phyloP scores from a whole-genome alignment of 495 filamentous ascomycete genomes.

The Annulohypoxylon stygium region DNA sequence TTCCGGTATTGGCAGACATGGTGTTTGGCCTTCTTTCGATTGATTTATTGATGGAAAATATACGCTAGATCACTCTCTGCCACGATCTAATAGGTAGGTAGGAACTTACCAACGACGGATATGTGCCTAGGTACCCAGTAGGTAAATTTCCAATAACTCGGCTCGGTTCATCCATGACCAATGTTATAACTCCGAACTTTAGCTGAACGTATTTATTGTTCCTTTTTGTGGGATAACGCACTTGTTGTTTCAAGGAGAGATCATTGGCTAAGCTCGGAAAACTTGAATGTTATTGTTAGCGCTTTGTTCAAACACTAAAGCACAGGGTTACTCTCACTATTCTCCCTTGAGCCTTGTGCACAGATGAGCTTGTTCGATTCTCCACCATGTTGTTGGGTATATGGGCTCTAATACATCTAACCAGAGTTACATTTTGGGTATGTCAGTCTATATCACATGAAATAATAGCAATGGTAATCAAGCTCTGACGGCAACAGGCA shows the following conservation, averaged over 20 bases:
- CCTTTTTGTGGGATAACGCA: not conserved
- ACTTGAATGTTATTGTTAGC: not conserved
- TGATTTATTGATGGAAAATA: too few relatives aligned
- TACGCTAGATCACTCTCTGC: not conserved
- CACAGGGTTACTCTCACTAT: not conserved
- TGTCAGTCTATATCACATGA: not conserved
- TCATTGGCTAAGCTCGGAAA: not conserved
- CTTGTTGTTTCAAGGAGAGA: not conserved
- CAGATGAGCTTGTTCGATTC: not conserved
- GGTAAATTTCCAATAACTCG: not conserved
- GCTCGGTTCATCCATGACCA: too few relatives aligned
- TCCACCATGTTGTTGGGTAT: not conserved
- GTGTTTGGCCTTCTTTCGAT: not conserved
- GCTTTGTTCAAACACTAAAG: not conserved
- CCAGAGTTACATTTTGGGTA: not conserved
- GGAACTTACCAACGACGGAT: not conserved
- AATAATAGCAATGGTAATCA: not conserved
- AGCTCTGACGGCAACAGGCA: constrained; percentile 12
- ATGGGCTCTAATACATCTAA: not conserved
- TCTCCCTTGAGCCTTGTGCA: not conserved
- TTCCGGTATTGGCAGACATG: constrained; percentile 5
- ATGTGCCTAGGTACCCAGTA: too few relatives aligned
- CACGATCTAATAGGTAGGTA: not conserved
- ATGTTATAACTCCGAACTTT: not conserved
- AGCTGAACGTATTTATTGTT: not conserved